These are phyloP conservation scores for Candida oleophila DNA, from an alignment of 805 yeast species.

Conservation along the genomic window DNA sequence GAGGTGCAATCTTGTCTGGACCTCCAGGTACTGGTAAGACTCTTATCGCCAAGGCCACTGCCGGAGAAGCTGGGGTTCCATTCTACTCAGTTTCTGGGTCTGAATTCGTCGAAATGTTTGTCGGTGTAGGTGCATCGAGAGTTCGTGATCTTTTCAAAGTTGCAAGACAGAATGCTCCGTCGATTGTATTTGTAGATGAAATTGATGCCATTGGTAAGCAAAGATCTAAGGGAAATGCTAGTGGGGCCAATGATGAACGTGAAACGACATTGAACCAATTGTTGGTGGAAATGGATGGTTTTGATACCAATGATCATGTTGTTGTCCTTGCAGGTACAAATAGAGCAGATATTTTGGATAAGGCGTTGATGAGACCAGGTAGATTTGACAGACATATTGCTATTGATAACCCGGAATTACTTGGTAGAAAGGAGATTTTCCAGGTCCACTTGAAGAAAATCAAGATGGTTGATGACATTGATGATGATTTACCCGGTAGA, in stretches of 20 bases:
- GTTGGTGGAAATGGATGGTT: slow-evolving; percentile 98
- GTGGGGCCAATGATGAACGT: slow-evolving; percentile 93
- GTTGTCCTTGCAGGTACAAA: slow-evolving; percentile 98
- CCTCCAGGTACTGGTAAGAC: slow-evolving; percentile 99
- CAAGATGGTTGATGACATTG: slow-evolving; percentile 49
- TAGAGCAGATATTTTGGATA: slow-evolving; percentile 89
- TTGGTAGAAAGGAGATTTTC: slow-evolving; percentile 92
- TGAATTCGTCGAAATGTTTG: slow-evolving; percentile 98
- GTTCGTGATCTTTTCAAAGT: slow-evolving; percentile 92
- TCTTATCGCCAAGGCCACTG: slow-evolving; percentile 94
- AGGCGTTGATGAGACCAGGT: slow-evolving; percentile 94
- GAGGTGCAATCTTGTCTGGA: slow-evolving; percentile 96
- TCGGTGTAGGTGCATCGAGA: slow-evolving; percentile 98
- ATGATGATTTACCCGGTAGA: slow-evolving; percentile 67
- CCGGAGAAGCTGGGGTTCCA: slow-evolving; percentile 99
- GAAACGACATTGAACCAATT: slow-evolving; percentile 95
- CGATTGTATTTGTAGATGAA: slow-evolving; percentile 96
- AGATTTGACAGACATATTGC: slow-evolving; percentile 93
- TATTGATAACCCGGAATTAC: slow-evolving; percentile 91
- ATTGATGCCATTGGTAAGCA: slow-evolving; percentile 99
- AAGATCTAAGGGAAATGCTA: slow-evolving; percentile 66
- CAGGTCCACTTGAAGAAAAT: slow-evolving; percentile 79
- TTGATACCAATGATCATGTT: slow-evolving; percentile 84
- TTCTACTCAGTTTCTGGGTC: slow-evolving; percentile 95
- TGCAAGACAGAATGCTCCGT: slow-evolving; percentile 92